Base-by-base conservation (phyloP, 108 stramenopile species). In the Chaetoceros muelleri region DNA sequence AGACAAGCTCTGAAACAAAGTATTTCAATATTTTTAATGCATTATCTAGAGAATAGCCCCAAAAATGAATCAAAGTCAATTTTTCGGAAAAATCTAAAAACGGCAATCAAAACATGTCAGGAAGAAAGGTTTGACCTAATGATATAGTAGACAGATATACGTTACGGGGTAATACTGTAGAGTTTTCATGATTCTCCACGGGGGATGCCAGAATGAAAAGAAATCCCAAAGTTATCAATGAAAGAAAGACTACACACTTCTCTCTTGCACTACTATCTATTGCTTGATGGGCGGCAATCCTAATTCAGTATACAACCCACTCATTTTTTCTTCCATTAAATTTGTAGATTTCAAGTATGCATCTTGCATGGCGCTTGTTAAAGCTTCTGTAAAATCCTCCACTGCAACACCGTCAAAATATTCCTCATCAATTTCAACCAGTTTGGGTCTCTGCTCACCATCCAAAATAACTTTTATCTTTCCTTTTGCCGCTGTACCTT, bases 31-130 rank as follows among this genome's bases (percentile, higher is more conserved):
- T 93, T 93, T 54, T 73, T 93, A 24, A 44, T 93, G 57, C 84
- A 87, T 50, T 82, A 81, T 18, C 57, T 93, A 44, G 84, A 88
- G 71, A 53, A 69, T 23, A 88, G 81, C 50, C 91, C 91, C 24
- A 93, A 89, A 62, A 85, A 93, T 69, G 63, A 71, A 27, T 79
- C 80, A 55, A 85, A 79, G 2, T 73, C 81, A 16, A 60, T 65
- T 58, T 93, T 84, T 52, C 66, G 68, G 19, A 64, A 76, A 34
- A 93, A 93, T 57, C 75, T 85, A 51, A 74, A 80, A 53, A 78
- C 74, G 48, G 81, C 86, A 44, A 69, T 89, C 48, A 79, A 88
- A 44, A 62, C 69, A n/a, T 78, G 83, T 71, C 78, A 81, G 55
- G 46, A 62, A 26, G 58, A 65, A 3, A 28, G 48, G 30, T 28